A percentile compares a stretch with the other conserved stretches of the same genome.
These are phyloP conservation scores for Vitis hybrid DNA, from an alignment of 177 flowering plant species.

Conservation along the genomic window DNA sequence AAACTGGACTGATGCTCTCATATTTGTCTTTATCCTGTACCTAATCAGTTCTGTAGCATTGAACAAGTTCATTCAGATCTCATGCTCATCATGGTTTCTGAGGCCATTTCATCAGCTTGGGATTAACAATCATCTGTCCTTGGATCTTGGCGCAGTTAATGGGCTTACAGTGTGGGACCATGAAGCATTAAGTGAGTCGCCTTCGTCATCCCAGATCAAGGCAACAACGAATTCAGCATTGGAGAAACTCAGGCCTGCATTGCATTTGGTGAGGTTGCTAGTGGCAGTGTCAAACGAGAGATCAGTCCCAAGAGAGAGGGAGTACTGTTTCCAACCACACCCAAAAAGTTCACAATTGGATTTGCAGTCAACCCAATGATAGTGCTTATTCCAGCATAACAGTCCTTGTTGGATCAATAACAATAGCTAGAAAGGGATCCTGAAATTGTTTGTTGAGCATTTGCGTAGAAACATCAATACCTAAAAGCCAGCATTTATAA, in stretches of 20 bases:
- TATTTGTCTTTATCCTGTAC: no score
- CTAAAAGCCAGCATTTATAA: no score
- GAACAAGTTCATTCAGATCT: no score
- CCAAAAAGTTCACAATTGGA: constrained; percentile 74
- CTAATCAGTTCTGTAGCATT: no score
- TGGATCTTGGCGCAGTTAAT: constrained; percentile 8
- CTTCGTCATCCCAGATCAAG: constrained; percentile 65
- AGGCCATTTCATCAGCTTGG: no score
- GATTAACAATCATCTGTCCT: no score
- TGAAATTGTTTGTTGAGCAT: no score
- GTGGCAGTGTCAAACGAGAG: constrained; percentile 69
- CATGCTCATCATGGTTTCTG: no score
- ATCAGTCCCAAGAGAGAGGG: constrained; percentile 63
- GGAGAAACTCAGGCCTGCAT: constrained; percentile 64
- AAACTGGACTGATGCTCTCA: no score
- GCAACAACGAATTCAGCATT: constrained; percentile 65
- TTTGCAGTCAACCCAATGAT: constrained; percentile 78
- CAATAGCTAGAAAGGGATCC: no score
- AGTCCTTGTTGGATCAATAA: no score
- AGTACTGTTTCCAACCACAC: constrained; percentile 53
- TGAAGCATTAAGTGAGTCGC: constrained; percentile 58
- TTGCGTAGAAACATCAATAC: no score
- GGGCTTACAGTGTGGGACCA: constrained; percentile 75
- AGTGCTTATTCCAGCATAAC: constrained; percentile 30
- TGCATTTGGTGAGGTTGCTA: constrained; percentile 59